Evolutionary conservation across 2,329 filamentous ascomycete species (phyloP), one percentile per base, ranked within the genome.

Genomic region (Xylariaceae sp.): DNA sequence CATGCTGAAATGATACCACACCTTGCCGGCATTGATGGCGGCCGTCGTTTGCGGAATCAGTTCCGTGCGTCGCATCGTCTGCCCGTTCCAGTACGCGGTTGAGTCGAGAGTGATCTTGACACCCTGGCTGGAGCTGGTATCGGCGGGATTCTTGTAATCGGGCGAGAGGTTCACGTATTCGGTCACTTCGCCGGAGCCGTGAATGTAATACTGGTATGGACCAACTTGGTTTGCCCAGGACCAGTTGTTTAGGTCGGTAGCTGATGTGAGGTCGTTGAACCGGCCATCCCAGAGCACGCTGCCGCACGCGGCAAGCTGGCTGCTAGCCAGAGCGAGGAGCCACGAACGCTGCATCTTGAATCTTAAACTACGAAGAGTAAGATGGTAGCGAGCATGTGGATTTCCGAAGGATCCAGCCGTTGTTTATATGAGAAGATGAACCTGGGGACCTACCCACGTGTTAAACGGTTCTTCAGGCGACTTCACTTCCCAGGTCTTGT

Each of bases 141-240:
- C 85, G 61, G 78, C 79, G 0, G 84, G 80, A 70, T 87, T 88
- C 72, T 85, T 86, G 76, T 76, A 84, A 54, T 71, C 69, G 0
- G 81, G 69, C 2, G 77, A 79, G 1, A 88, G 74, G 62, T 81
- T 82, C 60, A 88, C 76, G 69, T 88, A 88, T 62, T 79, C 72
- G 19, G 75, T 75, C 8, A 82, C 76, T 0, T 71, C 48, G 8
- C 75, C 78, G 5, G 73, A 72, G 34, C 86, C 87, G 72, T 89
- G 86, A 67, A 88, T 88, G 73, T 89, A 89, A 75, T 86, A 89
- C 69, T 89, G 86, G 71, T 87, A 89, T 0, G 83, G 79, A 1
- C 80, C 80, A 43, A 61, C 58, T 69, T 84, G 77, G 66, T 83
- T 84, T 4, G 74, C 75, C 79, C 80, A 86, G 1, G 79, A 82